Evolutionary conservation across 2,329 filamentous ascomycete genomes (phyloP), one percentile per base, ranked within the genome.

Genomic region (Arthrinium phaeospermum): DNA sequence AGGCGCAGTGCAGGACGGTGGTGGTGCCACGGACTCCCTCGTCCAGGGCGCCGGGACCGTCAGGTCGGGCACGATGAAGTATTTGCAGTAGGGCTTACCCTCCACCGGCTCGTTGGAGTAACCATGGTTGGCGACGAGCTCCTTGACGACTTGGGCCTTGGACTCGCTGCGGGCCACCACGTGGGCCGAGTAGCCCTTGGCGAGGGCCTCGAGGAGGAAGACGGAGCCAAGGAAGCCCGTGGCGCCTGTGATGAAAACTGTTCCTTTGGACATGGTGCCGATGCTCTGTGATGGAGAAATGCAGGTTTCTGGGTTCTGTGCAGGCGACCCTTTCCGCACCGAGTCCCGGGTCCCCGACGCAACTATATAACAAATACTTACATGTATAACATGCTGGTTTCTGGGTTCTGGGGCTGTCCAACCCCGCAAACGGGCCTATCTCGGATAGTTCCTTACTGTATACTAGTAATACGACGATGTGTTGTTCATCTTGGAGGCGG

Each of bases 31-130:
- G 24, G 16, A 47, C 53, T 3, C 53, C 70, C 22, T 67, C 47
- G 51, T 71, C 70, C 37, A 71, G 41, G 70, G 41, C 47, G 16
- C 70, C 70, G n/a, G 70, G n/a, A 64, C 41, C 1, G 70, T 67
- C 44, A 71, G 53, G 57, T 71, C 70, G 6, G 53, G 53, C 70
- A 71, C 70, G 51, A 47, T 13, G 70, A 71, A 71, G 53, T 71
- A 71, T 13, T 49, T 45, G 70, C 70, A 71, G 45, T 16, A 22
- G 8, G 67, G 45, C 41, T 30, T 68, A 14, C 44, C 41, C 14
- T 47, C 44, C 13, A 2, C 41, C 5, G 14, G 13, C 12, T 46
- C 47, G 67, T 49, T 46, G 4, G 45, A 34, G 27, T 34, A 47
- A 3, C 27, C 44, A 41, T 64, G 30, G 19, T 41, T 19, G 45